Evolutionary conservation across 2,329 filamentous ascomycete species (phyloP).

Genomic region (Plenodomus lindquistii): DNA sequence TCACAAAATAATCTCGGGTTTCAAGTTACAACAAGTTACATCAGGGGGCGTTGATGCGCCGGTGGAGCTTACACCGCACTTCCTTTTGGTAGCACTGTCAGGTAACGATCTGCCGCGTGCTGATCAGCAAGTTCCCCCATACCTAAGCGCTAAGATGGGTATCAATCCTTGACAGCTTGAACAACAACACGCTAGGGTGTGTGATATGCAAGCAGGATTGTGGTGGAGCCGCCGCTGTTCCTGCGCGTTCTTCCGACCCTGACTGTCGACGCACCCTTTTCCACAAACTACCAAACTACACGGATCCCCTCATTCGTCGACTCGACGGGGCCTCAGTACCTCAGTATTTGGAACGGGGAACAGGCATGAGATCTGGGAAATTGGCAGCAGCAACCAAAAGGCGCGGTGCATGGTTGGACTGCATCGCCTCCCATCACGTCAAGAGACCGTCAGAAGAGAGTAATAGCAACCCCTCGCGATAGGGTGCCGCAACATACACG

Average conservation of each 20-base stretch:
- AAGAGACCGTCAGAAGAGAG: neutral
- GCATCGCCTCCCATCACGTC: neutral
- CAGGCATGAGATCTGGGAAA: neutral
- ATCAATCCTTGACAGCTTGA: slow-evolving; percentile 12
- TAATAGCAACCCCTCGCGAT: neutral
- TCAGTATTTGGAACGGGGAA: neutral
- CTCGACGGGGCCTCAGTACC: neutral
- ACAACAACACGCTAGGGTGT: neutral
- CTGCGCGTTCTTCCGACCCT: neutral
- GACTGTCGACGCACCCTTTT: neutral
- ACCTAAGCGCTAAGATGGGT: slow-evolving; percentile 20
- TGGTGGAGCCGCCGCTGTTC: neutral
- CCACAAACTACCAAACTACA: no score
- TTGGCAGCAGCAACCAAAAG: neutral
- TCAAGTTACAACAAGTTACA: neutral
- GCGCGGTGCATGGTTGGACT: neutral
- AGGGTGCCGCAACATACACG: neutral
- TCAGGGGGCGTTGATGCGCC: neutral
- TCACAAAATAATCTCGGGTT: neutral
- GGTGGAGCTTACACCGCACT: neutral
- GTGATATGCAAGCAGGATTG: neutral
- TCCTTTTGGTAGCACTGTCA: neutral
- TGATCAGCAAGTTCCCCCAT: slow-evolving; percentile 16
- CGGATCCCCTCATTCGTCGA: neutral
- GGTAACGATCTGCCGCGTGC: neutral